Evolutionary conservation across 345 rosid genomes (phyloP).

Genomic region (Eucalyptus marginata): DNA sequence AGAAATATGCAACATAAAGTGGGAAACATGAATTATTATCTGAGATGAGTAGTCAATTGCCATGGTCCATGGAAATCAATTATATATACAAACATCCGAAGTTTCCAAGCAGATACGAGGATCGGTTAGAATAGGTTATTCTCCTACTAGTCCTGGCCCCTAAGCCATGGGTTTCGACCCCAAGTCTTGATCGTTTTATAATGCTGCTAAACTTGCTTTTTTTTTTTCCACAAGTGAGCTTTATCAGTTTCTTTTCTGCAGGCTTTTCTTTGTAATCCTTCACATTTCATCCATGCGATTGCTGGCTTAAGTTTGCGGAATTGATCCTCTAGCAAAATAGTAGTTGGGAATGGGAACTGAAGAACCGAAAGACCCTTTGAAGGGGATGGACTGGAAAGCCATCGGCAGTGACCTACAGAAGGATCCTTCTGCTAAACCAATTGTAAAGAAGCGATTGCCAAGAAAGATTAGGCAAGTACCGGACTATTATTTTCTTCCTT

Average conservation of each 20-base stretch:
- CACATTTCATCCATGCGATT: background rate
- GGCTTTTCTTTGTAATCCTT: background rate
- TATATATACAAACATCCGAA: background rate
- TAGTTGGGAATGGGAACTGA: background rate
- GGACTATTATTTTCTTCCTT: conserved; percentile 76
- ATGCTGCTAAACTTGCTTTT: background rate
- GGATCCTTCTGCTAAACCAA: conserved; percentile 37
- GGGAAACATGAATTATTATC: background rate
- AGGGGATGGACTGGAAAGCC: conserved; percentile 77
- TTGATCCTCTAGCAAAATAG: background rate
- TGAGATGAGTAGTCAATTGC: background rate
- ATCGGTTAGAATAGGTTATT: background rate
- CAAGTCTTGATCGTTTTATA: background rate
- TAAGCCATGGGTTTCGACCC: background rate
- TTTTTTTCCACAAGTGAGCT: background rate
- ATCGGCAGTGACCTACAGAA: conserved; percentile 53
- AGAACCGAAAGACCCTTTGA: conserved; percentile 61
- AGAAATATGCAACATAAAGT: background rate
- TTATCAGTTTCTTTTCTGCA: background rate
- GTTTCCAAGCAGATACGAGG: background rate
- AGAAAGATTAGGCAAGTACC: conserved; percentile 72
- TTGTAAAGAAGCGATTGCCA: conserved; percentile 57
- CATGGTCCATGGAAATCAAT: background rate
- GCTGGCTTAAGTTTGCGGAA: background rate
- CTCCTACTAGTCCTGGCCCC: background rate